phyloP scores from a whole-genome alignment of 106 monocot genomes.

The Allium fistulosum region DNA sequence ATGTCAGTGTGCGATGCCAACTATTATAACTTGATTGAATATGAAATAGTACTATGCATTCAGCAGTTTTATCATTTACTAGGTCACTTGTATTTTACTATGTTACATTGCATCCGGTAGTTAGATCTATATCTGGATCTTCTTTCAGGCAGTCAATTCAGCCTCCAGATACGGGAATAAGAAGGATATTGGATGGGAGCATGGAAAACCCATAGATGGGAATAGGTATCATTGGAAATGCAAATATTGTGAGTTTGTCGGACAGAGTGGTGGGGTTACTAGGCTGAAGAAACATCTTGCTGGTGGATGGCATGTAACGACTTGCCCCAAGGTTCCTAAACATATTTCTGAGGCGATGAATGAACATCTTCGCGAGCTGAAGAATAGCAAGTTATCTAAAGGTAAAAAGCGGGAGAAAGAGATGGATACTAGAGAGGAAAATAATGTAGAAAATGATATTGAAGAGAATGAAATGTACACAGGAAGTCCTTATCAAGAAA shows the following conservation, averaged over 20 bases:
- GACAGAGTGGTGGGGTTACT: constrained; percentile 44
- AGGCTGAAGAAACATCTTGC: constrained; percentile 47
- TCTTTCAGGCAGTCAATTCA: constrained; percentile 7
- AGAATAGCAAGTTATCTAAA: background rate
- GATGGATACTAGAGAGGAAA: too few relatives aligned
- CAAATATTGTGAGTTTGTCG: constrained; percentile 32
- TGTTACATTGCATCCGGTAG: background rate
- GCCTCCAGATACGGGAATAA: constrained; percentile 6
- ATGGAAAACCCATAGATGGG: constrained; percentile 30
- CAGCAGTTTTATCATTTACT: too few relatives aligned
- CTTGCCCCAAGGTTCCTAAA: constrained; percentile 30
- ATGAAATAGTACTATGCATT: too few relatives aligned
- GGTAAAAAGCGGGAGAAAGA: background rate
- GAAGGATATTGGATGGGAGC: constrained; percentile 41
- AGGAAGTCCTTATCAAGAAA: too few relatives aligned
- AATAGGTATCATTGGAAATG: constrained; percentile 44
- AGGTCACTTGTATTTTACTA: too few relatives aligned
- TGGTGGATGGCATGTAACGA: constrained; percentile 16
- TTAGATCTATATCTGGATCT: background rate
- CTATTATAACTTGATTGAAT: too few relatives aligned
- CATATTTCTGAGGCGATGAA: constrained; percentile 18
- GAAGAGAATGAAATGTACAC: too few relatives aligned
- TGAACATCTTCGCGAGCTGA: constrained; percentile 7
- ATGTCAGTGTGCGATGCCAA: too few relatives aligned
- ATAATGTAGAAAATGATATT: too few relatives aligned